Evolutionary conservation across 139 green algal genomes (phyloP), one percentile per base, ranked within the genome.

Genomic region (Chlorella sorokiniana): DNA sequence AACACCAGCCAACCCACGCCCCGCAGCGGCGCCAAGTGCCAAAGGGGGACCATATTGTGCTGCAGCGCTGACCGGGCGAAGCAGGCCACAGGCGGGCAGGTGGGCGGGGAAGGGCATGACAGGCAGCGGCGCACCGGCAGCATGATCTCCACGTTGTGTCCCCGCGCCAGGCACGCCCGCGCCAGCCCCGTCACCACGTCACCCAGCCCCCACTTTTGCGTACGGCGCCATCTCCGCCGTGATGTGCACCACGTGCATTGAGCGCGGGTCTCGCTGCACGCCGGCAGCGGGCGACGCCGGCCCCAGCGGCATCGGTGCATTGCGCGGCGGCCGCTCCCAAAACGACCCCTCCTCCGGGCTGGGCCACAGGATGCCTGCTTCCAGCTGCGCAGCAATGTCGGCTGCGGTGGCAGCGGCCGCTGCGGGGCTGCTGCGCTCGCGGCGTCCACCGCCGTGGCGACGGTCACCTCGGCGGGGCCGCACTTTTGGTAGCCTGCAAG

Each of bases 151-250:
- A 97, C 93, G 48, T 86, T 70, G 89, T 97, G 93, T 0, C 94
- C 94, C 3, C 91, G 83, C 1, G 84, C 84, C 38, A 91, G 63
- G 69, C 87, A 94, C n/a, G 93, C 91, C 41, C 87, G 84, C 37
- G 89, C 86, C 48, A 97, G 86, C 4, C 94, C 94, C 11, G 90
- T 92, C 48, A 98, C 94, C 27, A 99, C 96, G 81, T 99, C 96
- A n/a, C 92, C 96, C 61, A 99, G 87, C n/a, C 96, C 96, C 14
- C 96, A 98, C 95, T 87, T 99, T 98, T 52, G 95, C 96, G 29
- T 95, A 83, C 31, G 96, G 96, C 38, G 96, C 96, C 91, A 98
- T 94, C 90, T 98, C 96, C 0, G 96, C 96, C 3, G 93, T 95
- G 31, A 98, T 81, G 86, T 99, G 96, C 56, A 98, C 88, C 1